Percentiles rank a stretch among this genome's conserved stretches.
These are phyloP conservation scores for Grammothele lineata DNA, from an alignment of 768 basidiomycete species.

Conservation along the genomic window DNA sequence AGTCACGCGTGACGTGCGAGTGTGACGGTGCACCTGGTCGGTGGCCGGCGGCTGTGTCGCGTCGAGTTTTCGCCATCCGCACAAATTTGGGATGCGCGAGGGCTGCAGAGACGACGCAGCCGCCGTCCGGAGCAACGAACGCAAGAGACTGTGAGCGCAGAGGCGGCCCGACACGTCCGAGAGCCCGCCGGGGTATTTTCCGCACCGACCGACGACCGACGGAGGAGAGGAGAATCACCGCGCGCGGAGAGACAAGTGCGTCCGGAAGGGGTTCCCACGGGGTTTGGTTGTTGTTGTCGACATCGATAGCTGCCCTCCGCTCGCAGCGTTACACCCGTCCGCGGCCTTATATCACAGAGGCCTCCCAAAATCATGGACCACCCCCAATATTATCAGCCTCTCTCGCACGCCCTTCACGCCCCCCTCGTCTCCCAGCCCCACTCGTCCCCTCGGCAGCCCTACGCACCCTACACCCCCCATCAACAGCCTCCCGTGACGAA, in stretches of 20 bases:
- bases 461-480: slow-evolving; percentile 26
- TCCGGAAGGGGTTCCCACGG: slow-evolving; percentile 18
- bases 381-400: slow-evolving; percentile 77
- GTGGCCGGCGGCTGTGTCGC: slow-evolving; percentile 16
- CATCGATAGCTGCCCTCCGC: slow-evolving; percentile 21
- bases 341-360: slow-evolving; percentile 17
- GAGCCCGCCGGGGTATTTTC: neutral
- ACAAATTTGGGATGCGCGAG: slow-evolving; percentile 15
- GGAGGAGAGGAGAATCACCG: slow-evolving; percentile 1
- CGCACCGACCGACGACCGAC: neutral
- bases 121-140: too few relatives aligned
- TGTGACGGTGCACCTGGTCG: neutral
- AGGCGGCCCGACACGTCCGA: too few relatives aligned
- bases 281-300: slow-evolving; percentile 22
- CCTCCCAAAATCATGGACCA: slow-evolving; percentile 47
- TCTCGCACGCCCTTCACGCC: slow-evolving; percentile 73
- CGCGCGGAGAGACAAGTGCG: slow-evolving; percentile 12
- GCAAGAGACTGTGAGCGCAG: too few relatives aligned
- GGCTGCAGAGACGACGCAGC: too few relatives aligned
- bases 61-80: slow-evolving; percentile 14
- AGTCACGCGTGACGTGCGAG: neutral
- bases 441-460: slow-evolving; percentile 23
- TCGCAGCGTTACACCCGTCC: slow-evolving; percentile 23
- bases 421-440: slow-evolving; percentile 32
- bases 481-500: slow-evolving; percentile 25